Evolutionary conservation across 768 basidiomycete genomes (phyloP), one percentile per base, ranked within the genome.

Genomic region (Tricholoma saponaceum): DNA sequence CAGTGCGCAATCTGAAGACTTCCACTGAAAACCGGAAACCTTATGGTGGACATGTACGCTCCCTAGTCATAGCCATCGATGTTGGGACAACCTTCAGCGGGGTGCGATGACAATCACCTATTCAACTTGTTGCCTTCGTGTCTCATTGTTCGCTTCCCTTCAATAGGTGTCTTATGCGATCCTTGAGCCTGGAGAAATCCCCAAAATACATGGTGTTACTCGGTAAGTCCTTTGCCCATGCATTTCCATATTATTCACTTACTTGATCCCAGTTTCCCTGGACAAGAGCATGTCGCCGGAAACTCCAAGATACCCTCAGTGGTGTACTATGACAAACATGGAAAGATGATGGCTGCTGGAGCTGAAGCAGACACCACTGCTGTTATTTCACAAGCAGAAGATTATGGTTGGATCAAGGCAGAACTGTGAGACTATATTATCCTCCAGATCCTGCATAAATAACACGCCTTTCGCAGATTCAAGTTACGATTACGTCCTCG

Each of bases 51-150:
- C 65, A 77, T 12, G 72, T 74, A 16, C 80, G 88, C 62, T 81
- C 86, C 57, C 80, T 92, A 54, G 88, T 87, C 60, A 79, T 92
- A 63, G 89, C 90, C 5, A 82, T 92, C 69, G 90, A 92, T 65
- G 82, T 92, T 61, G 90, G 90, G 23, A 92, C 89, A 0, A 92
- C 90, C 0, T 91, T 91, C 66, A 88, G 86, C 64, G 90, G 90
- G 14, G 90, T 86, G 69, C 65, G 73, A 64, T 52, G 52, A 46
- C 51, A 56, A 18, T 18, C 12, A 4, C 37, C 52, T 30, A 23
- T 23, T 39, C 10, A 23, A 56, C 26, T 22, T 32, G 28, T 50
- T 56, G 51, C 49, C 52, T 30, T 54, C 14, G 13, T 9, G 13
- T 25, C 44, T 49, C 22, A 57, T 52, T 57, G 20, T 32, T 37